A percentile compares a stretch with the other conserved stretches of the same genome.
phyloP scores from a whole-genome alignment of 352 stramenopile species.

The Globisporangium cylindrosporum region DNA sequence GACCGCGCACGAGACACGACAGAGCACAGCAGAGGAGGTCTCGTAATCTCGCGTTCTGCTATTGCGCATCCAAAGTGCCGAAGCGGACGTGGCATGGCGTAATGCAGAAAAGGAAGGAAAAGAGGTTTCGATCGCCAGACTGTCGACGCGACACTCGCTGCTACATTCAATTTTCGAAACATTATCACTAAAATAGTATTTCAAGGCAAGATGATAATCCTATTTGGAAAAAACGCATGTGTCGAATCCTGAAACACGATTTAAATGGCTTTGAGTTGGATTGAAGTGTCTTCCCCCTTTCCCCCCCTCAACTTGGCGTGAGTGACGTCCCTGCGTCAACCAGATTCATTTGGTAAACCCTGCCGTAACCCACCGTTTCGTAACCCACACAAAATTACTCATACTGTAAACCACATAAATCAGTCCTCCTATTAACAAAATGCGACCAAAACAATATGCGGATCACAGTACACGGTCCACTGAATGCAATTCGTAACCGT shows the following conservation, averaged over 20 bases:
- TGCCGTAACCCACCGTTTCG: too few species aligned
- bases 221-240: not conserved
- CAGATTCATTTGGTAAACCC: not conserved
- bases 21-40: too few species aligned
- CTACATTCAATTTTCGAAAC: not conserved
- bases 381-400: not conserved
- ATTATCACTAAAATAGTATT: not conserved
- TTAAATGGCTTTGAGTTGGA: not conserved
- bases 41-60: not conserved
- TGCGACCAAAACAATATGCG: not conserved
- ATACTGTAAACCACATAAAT: not conserved
- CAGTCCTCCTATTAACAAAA: not conserved
- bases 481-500: not conserved
- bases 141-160: not conserved
- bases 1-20: not conserved
- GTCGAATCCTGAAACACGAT: not conserved
- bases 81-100: not conserved
- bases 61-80: conserved; percentile 1
- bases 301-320: not conserved
- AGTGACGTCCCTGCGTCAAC: not conserved
- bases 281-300: not conserved
- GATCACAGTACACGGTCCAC: not conserved
- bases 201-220: not conserved
- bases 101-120: not conserved
- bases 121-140: not conserved